Evolutionary conservation across 768 basidiomycete genomes (phyloP).

Genomic region (Lanmaoa pseudosensibilis): DNA sequence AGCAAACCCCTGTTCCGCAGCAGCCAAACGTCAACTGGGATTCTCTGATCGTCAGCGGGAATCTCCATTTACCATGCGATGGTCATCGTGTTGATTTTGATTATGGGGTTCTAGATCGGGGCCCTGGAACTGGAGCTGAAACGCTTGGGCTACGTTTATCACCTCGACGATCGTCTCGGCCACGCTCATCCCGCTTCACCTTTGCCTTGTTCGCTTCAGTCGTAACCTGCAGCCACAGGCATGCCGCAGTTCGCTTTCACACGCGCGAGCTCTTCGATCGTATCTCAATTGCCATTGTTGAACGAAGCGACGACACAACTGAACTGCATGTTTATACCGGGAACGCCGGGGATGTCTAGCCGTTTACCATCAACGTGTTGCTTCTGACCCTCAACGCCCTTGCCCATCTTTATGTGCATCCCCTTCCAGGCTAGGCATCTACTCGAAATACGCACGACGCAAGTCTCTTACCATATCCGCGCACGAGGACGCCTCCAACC

Average conservation of each 20-base stretch:
- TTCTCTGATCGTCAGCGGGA: slow-evolving; percentile 4
- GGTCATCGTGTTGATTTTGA: background rate
- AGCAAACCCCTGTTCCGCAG: slow-evolving; percentile 1
- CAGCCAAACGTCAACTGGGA: background rate
- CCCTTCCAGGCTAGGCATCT: background rate
- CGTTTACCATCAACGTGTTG: background rate
- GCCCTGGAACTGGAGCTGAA: background rate
- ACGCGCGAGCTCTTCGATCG: background rate
- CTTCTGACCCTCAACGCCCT: slow-evolving; percentile 12
- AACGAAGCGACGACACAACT: background rate
- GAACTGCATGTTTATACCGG: background rate
- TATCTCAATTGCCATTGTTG: slow-evolving; percentile 2
- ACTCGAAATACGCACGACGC: background rate
- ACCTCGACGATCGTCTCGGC: slow-evolving; percentile 3
- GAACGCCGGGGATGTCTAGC: background rate
- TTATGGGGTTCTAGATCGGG: slow-evolving; percentile 3
- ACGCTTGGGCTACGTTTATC: slow-evolving; percentile 3
- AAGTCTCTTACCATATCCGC: slow-evolving; percentile 12
- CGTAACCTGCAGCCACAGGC: background rate
- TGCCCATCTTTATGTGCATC: background rate
- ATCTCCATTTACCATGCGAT: background rate
- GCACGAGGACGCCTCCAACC: background rate
- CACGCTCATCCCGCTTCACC: background rate
- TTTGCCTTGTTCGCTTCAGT: slow-evolving; percentile 3
- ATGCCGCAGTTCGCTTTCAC: background rate